Evolutionary conservation across 768 basidiomycete genomes (phyloP).

Genomic region (Hydnomerulius pinastri): DNA sequence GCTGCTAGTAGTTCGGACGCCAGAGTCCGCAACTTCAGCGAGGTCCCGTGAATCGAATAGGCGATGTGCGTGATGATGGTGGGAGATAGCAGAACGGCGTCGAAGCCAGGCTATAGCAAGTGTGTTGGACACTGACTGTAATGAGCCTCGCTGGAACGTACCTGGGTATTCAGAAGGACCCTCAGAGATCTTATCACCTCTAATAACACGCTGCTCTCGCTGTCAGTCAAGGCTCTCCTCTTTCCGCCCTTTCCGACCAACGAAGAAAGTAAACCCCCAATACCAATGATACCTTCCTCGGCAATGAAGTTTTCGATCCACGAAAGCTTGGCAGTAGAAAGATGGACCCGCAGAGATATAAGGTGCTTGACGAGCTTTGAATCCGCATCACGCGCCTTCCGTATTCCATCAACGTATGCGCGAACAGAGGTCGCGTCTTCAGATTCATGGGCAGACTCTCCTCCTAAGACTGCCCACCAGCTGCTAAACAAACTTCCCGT

Average conservation of each 20-base stretch:
- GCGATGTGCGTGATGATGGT: slow-evolving; percentile 71
- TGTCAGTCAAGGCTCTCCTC: slow-evolving; percentile 57
- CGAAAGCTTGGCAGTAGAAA: slow-evolving; percentile 76
- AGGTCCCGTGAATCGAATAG: slow-evolving; percentile 66
- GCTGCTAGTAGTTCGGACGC: slow-evolving; percentile 82
- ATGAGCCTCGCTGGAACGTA: slow-evolving; percentile 31
- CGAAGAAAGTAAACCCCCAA: slow-evolving; percentile 57
- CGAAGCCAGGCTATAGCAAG: slow-evolving; percentile 65
- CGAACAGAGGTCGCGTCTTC: slow-evolving; percentile 51
- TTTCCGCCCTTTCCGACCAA: slow-evolving; percentile 72
- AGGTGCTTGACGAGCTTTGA: slow-evolving; percentile 73
- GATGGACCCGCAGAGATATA: slow-evolving; percentile 79
- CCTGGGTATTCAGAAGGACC: slow-evolving; percentile 83
- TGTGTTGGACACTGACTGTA: neutral
- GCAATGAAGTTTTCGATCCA: slow-evolving; percentile 77
- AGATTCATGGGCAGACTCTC: slow-evolving; percentile 37
- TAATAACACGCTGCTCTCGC: slow-evolving; percentile 65
- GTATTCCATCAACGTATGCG: slow-evolving; percentile 66
- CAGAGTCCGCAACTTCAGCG: slow-evolving; percentile 67
- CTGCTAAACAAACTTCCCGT: slow-evolving; percentile 78
- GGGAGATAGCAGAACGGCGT: slow-evolving; percentile 60
- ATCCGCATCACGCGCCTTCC: slow-evolving; percentile 53
- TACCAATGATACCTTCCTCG: slow-evolving; percentile 64
- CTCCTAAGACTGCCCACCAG: slow-evolving; percentile 76
- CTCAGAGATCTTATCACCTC: slow-evolving; percentile 82